phyloP scores from a whole-genome alignment of 768 basidiomycete species.

The Macrocybe gigantea region DNA sequence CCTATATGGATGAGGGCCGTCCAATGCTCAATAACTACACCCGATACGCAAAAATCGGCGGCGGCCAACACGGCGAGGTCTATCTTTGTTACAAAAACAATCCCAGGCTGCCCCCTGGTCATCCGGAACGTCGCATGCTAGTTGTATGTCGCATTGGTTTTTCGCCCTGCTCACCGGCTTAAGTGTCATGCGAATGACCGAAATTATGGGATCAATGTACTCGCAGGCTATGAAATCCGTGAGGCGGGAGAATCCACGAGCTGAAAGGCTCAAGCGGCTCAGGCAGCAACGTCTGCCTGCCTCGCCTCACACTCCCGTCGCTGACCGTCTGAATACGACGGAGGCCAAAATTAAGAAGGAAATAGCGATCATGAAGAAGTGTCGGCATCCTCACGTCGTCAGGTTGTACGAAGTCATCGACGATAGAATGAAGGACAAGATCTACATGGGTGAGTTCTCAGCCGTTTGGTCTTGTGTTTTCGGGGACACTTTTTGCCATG shows the following conservation, averaged over 20 bases:
- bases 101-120: slow-evolving; percentile 34
- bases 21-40: slow-evolving; percentile 83
- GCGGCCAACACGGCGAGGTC: slow-evolving; percentile 89
- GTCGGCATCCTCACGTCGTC: slow-evolving; percentile 85
- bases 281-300: slow-evolving; percentile 34
- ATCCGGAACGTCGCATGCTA: slow-evolving; percentile 37
- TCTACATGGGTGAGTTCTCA: slow-evolving; percentile 83
- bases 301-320: slow-evolving; percentile 49
- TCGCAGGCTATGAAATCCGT: slow-evolving; percentile 76
- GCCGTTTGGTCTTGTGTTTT: slow-evolving; percentile 4
- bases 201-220: background rate
- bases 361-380: slow-evolving; percentile 99
- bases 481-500: slow-evolving; percentile 2
- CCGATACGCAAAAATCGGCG: slow-evolving; percentile 70
- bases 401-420: slow-evolving; percentile 92
- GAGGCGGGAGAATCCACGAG: slow-evolving; percentile 64
- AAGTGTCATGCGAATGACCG: background rate
- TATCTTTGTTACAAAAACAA: slow-evolving; percentile 52
- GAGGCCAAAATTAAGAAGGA: slow-evolving; percentile 87
- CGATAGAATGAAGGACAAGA: slow-evolving; percentile 79
- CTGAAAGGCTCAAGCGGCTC: slow-evolving; percentile 33
- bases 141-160: slow-evolving; percentile 26
- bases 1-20: slow-evolving; percentile 31
- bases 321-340: slow-evolving; percentile 61
- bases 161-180: background rate